These are phyloP conservation scores for Eucommia ulmoides DNA, from an alignment of 257 asterid genomes.

Conservation along the genomic window DNA sequence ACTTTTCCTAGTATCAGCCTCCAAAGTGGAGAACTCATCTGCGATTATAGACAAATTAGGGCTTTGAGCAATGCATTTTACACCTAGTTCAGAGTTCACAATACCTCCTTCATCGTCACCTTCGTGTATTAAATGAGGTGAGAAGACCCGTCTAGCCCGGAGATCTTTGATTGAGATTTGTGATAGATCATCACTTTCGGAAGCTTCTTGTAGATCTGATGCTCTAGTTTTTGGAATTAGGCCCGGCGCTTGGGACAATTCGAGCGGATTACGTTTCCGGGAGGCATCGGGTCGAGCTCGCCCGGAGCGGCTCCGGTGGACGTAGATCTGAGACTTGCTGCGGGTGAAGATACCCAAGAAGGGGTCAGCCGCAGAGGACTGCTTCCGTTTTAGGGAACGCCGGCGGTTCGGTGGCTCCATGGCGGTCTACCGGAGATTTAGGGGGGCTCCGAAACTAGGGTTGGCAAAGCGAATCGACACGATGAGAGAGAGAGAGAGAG, in stretches of 20 bases:
- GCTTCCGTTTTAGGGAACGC: constrained; percentile 21
- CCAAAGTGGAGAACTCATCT: not conserved
- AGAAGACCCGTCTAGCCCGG: constrained; percentile 24
- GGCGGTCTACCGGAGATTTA: no score
- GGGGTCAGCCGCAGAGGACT: constrained; percentile 4
- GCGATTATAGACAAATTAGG: not conserved
- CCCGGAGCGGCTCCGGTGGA: constrained; percentile 30
- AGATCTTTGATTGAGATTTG: constrained; percentile 22
- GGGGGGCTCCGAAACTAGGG: no score
- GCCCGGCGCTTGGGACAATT: not conserved
- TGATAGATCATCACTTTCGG: no score
- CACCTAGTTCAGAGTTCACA: no score
- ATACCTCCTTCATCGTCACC: no score
- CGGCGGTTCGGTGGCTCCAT: no score
- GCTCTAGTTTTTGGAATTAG: constrained; percentile 7
- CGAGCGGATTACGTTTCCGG: not conserved
- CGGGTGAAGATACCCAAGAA: constrained; percentile 25
- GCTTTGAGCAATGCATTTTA: not conserved
- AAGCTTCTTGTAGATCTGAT: not conserved
- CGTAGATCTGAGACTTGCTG: constrained; percentile 28
- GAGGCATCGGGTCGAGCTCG: constrained; percentile 14
- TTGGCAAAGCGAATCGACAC: no score
- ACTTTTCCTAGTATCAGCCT: not conserved
- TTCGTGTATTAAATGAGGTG: constrained; percentile 19
- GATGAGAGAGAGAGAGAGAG: no score